phyloP scores from a whole-genome alignment of 2,329 filamentous ascomycete genomes.

The Thelonectria olida region DNA sequence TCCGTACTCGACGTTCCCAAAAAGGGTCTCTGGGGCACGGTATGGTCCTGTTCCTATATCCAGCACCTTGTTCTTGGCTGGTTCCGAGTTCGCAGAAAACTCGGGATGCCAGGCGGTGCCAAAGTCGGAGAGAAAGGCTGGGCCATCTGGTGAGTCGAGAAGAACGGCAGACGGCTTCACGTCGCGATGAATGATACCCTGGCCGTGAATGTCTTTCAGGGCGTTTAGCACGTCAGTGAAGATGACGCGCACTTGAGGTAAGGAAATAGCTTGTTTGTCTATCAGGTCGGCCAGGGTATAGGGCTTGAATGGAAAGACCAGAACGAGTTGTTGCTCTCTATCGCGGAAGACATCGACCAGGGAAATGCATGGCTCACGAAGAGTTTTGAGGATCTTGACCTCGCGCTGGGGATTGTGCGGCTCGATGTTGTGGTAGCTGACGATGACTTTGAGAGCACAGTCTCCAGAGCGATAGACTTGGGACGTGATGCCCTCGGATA shows the following conservation, averaged over 20 bases:
- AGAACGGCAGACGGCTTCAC: constrained; percentile 93
- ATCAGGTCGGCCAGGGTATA: constrained; percentile 77
- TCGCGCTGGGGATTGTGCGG: constrained; percentile 88
- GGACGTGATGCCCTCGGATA: constrained; percentile 80
- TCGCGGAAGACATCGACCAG: constrained; percentile 80
- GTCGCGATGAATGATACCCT: constrained; percentile 89
- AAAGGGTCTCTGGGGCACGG: constrained; percentile 88
- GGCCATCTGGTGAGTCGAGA: constrained; percentile 71
- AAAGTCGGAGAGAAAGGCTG: constrained; percentile 88
- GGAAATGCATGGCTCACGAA: constrained; percentile 68
- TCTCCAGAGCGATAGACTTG: constrained; percentile 77
- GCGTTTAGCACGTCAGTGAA: constrained; percentile 76
- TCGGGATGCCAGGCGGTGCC: constrained; percentile 86
- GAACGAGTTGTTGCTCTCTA: constrained; percentile 74
- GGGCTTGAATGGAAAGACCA: constrained; percentile 87
- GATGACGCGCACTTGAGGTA: constrained; percentile 49
- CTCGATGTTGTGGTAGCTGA: constrained; percentile 74
- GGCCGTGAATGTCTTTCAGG: constrained; percentile 74
- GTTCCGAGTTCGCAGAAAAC: constrained; percentile 68
- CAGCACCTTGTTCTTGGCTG: constrained; percentile 77
- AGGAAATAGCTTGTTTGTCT: constrained; percentile 50
- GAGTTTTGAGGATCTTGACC: constrained; percentile 73
- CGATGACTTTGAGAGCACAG: constrained; percentile 86
- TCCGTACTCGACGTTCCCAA: constrained; percentile 80
- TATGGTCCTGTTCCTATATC: constrained; percentile 96